Evolutionary conservation across 305 asterid species (phyloP), one percentile per base, ranked within the genome.

Genomic region (Striga hermonthica): DNA sequence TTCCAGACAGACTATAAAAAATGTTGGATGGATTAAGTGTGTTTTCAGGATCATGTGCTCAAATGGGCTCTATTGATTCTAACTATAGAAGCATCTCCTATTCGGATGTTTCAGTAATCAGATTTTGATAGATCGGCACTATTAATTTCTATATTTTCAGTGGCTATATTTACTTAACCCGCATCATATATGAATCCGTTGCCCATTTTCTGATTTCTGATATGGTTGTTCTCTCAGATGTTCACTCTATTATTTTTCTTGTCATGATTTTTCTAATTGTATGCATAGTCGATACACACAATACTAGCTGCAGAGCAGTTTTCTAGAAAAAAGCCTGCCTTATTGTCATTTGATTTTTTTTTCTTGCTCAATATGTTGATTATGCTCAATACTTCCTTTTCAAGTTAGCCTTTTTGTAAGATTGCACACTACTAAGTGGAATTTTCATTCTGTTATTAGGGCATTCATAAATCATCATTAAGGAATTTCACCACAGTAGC

Each of bases 401-500:
- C 31, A 22, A 22, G 1, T 22, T 22, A 50, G 5, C 37, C 67
- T 66, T 43, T 9, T 45, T 15, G 57, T 28, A 28, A 68, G 55
- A 49, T n/a, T 35, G 39, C 44, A 60, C 63, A 49, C 55, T 9
- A 53, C 40, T 55, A 47, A 35, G 11, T 55, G 43, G 50, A 41
- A 1, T 61, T 62, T 55, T 40, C 40, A 3, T 72, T 62, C 59
- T 65, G 39, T 65, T 74, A 79, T 65, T 78, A 88, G 95, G 83
- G 76, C 55, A 44, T 67, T n/a, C 64, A 62, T 59, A 78, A 73
- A 75, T 64, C 72, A 34, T 60, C 82, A 36, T 79, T 76, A 55
- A 79, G 84, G 77, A 81, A 63, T 41, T 77, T 83, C 69, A 85
- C 94, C 65, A 80, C 88, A 0, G 48, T 74, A 1, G 76, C 84